Evolutionary conservation across 2,329 filamentous ascomycete genomes (phyloP).

Genomic region (Pseudogymnoascus pannorum): DNA sequence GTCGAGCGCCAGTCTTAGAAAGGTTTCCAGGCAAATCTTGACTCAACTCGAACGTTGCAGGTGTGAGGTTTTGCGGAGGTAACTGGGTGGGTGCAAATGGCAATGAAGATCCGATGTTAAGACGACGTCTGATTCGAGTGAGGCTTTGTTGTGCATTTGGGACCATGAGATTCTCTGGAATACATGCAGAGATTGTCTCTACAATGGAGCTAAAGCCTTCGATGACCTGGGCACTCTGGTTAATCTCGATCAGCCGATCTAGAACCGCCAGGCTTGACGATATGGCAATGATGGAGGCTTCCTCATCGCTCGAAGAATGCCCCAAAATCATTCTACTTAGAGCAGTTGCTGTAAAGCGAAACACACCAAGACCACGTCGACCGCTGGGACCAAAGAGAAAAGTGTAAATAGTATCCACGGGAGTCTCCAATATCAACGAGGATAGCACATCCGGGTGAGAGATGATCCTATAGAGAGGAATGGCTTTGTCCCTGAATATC

Average conservation of each 20-base stretch:
- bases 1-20: constrained; percentile 30
- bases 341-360: constrained; percentile 25
- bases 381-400: constrained; percentile 37
- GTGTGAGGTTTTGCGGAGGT: constrained; percentile 12
- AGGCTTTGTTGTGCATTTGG: constrained; percentile 20
- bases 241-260: constrained; percentile 30
- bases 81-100: constrained; percentile 16
- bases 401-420: constrained; percentile 37
- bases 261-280: constrained; percentile 23
- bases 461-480: constrained; percentile 36
- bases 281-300: constrained; percentile 17
- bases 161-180: constrained; percentile 19
- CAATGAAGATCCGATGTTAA: constrained; percentile 21
- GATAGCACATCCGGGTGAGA: constrained; percentile 34
- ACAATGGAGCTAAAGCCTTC: constrained; percentile 22
- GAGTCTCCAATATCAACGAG: constrained; percentile 35
- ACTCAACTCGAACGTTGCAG: constrained; percentile 20
- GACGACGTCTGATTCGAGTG: constrained; percentile 20
- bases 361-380: constrained; percentile 30
- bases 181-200: constrained; percentile 21
- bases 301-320: constrained; percentile 15
- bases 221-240: constrained; percentile 30
- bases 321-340: constrained; percentile 19
- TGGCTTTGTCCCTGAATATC: constrained; percentile 25
- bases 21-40: constrained; percentile 28